Evolutionary conservation across 129 eudicot genomes (phyloP).

Genomic region (Lonicera japonica): DNA sequence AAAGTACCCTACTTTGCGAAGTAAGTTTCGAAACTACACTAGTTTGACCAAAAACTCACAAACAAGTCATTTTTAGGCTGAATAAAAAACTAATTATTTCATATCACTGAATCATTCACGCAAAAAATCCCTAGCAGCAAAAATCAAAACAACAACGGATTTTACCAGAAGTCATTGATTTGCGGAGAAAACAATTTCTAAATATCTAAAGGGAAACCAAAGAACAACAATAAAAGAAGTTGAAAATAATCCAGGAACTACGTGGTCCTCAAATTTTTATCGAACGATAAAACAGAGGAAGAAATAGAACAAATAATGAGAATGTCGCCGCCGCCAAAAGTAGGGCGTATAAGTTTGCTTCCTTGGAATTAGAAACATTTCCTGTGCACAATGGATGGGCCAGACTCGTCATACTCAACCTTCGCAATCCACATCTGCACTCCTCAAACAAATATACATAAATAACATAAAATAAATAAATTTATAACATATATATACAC

Average conservation of each 20-base stretch:
- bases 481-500: no score
- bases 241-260: neutral
- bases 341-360: conserved; percentile 1
- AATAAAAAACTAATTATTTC: no score
- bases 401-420: conserved; percentile 26
- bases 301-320: conserved; percentile 7
- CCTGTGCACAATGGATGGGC: conserved; percentile 54
- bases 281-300: neutral
- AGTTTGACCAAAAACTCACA: no score
- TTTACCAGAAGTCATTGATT: no score
- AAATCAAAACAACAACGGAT: no score
- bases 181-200: neutral
- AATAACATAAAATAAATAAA: no score
- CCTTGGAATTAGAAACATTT: conserved; percentile 16
- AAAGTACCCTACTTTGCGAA: no score
- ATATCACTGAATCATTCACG: no score
- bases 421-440: conserved; percentile 44
- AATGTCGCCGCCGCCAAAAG: neutral
- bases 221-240: conserved; percentile 2
- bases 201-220: neutral
- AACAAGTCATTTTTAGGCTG: no score
- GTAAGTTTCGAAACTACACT: no score
- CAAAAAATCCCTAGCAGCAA: no score
- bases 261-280: neutral
- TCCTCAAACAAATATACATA: no score